Conservation (phyloP, 768 basidiomycete genomes). For the Lentinula boryana region DNA sequence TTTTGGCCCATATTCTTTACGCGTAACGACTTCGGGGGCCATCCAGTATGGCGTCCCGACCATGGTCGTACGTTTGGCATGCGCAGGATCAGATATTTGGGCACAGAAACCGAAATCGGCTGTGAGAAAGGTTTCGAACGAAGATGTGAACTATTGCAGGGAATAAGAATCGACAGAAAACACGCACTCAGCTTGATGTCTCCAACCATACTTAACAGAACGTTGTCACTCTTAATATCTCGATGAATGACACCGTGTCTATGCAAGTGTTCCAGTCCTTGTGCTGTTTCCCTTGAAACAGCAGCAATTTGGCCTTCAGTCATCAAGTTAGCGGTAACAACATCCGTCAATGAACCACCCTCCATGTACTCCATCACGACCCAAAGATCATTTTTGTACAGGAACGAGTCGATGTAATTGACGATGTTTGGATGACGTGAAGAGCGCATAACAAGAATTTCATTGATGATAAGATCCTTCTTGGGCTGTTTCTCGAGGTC, state of each 20-base stretch:
- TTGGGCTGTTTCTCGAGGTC: constrained; percentile 99
- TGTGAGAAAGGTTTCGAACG: constrained; percentile 22
- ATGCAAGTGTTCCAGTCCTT: constrained; percentile 93
- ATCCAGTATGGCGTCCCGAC: constrained; percentile 99
- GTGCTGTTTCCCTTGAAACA: constrained; percentile 86
- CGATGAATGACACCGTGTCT: constrained; percentile 96
- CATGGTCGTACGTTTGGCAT: constrained; percentile 95
- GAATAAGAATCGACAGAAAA: constrained; percentile 1
- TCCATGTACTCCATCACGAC: constrained; percentile 99
- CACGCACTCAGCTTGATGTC: constrained; percentile 97
- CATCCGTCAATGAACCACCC: constrained; percentile 90
- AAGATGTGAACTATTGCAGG: not conserved
- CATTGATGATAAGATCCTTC: constrained; percentile 99
- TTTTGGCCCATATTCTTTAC: constrained; percentile 96
- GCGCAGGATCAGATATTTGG: constrained; percentile 85
- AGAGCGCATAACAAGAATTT: constrained; percentile 95
- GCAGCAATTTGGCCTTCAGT: constrained; percentile 98
- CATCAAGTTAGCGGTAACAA: constrained; percentile 94
- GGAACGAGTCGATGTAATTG: constrained; percentile 98
- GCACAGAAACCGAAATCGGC: constrained; percentile 99
- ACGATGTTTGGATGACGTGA: constrained; percentile 98
- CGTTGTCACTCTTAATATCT: constrained; percentile 99
- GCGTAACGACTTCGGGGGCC: constrained; percentile 97
- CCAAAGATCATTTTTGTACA: constrained; percentile 98
- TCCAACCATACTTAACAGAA: constrained; percentile 84